Evolutionary conservation across 352 stramenopile species (phyloP).

Genomic region (Phytophthora aleatoria): DNA sequence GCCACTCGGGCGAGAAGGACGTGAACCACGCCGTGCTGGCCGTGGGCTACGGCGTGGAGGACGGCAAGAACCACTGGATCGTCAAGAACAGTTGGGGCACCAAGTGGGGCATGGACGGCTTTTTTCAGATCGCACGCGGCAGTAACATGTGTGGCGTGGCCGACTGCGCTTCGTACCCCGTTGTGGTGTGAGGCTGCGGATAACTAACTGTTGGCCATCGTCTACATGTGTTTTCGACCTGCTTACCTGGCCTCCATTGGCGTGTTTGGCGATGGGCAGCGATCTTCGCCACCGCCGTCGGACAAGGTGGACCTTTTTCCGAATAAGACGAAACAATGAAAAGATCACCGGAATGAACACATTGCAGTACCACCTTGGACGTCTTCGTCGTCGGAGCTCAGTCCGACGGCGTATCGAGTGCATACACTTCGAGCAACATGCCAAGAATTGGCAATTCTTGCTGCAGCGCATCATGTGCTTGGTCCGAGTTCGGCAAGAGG

Average conservation of each 20-base stretch:
- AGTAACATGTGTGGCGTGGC: conserved; percentile 90
- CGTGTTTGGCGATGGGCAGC: background rate
- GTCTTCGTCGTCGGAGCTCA: conserved; percentile 17
- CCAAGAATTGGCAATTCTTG: background rate
- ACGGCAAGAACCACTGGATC: conserved; percentile 93
- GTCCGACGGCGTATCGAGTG: conserved; percentile 9
- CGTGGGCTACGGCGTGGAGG: conserved; percentile 96
- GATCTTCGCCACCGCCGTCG: conserved; percentile 26
- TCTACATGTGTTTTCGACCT: conserved; percentile 12
- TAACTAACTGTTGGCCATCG: conserved; percentile 10
- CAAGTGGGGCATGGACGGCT: conserved; percentile 95
- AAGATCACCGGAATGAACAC: conserved; percentile 26
- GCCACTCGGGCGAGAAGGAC: conserved; percentile 77
- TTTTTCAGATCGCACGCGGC: conserved; percentile 95
- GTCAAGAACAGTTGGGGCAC: conserved; percentile 97
- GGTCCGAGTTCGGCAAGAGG: background rate
- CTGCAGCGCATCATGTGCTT: too few species aligned
- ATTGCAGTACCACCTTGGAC: conserved; percentile 6
- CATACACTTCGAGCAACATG: conserved; percentile 12
- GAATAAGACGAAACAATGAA: conserved; percentile 25
- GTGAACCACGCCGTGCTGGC: conserved; percentile 95
- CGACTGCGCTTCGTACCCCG: conserved; percentile 86
- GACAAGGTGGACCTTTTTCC: conserved; percentile 34
- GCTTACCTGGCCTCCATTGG: conserved; percentile 3
- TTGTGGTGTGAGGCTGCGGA: conserved; percentile 40